These are phyloP conservation scores for Populus deltoides DNA, from an alignment of 345 rosid genomes.

Conservation along the genomic window DNA sequence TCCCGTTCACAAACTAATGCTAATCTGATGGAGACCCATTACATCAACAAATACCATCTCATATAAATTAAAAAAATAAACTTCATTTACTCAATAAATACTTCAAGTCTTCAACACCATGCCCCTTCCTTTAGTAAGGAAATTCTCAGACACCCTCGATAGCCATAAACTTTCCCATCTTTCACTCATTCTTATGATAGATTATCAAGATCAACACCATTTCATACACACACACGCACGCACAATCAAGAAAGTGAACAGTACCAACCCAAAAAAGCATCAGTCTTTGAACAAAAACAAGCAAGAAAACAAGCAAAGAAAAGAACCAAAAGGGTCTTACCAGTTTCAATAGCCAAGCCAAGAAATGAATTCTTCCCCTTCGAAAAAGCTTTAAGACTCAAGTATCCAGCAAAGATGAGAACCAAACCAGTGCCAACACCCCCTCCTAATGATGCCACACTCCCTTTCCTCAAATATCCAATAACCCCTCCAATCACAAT, in stretches of 20 bases:
- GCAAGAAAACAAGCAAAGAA: neutral
- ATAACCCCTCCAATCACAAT: constrained; percentile 77
- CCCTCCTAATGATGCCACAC: constrained; percentile 75
- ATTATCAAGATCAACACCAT: neutral
- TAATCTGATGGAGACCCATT: neutral
- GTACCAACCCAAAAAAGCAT: neutral
- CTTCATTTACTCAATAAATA: neutral
- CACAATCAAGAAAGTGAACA: neutral
- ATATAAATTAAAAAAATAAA: neutral
- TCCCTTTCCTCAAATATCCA: constrained; percentile 74
- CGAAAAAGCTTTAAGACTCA: constrained; percentile 83
- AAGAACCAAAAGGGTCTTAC: constrained; percentile 25
- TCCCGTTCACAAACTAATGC: neutral
- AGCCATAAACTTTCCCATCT: neutral
- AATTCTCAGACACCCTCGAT: neutral
- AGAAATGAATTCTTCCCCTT: constrained; percentile 60
- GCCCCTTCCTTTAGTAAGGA: neutral
- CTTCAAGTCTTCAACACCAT: neutral
- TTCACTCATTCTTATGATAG: neutral
- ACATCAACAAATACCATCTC: neutral
- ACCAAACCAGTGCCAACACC: constrained; percentile 73
- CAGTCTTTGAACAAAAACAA: neutral
- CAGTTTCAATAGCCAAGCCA: constrained; percentile 71
- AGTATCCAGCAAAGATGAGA: constrained; percentile 75
- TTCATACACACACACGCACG: neutral